Conservation (phyloP, 2,329 filamentous ascomycete genomes). For the Cladosporium sp. region DNA sequence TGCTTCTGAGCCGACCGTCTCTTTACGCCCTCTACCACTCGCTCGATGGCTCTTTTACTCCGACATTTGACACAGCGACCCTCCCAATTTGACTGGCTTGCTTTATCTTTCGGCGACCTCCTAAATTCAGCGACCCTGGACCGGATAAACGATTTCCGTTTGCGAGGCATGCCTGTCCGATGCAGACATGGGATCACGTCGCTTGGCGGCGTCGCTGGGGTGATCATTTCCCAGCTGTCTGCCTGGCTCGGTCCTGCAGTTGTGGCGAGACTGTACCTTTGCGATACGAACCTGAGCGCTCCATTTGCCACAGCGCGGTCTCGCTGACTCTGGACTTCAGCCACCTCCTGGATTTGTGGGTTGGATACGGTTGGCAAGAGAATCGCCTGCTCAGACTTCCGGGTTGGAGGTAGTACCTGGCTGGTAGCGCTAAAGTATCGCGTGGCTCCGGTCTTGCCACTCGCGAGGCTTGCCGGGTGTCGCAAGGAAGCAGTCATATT, state of each 20-base stretch:
- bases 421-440: constrained; percentile 17
- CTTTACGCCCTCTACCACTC: not conserved
- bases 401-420: not conserved
- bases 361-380: no score
- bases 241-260: not conserved
- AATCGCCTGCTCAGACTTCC: not conserved
- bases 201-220: not conserved
- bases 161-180: not conserved
- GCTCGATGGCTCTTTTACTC: not conserved
- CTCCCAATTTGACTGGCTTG: no score
- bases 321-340: not conserved
- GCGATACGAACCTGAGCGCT: constrained; percentile 13
- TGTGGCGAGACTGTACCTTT: not conserved
- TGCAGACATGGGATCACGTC: not conserved
- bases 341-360: not conserved
- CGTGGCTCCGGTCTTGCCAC: constrained; percentile 12
- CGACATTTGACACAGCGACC: no score
- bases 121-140: no score
- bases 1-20: not conserved
- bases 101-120: no score
- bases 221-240: not conserved
- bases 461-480: not conserved
- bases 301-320: constrained; percentile 16
- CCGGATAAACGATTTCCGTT: not conserved
- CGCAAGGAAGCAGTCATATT: not conserved